Evolutionary conservation across 2,329 filamentous ascomycete genomes (phyloP).

Genomic region (Diaporthe helianthi): DNA sequence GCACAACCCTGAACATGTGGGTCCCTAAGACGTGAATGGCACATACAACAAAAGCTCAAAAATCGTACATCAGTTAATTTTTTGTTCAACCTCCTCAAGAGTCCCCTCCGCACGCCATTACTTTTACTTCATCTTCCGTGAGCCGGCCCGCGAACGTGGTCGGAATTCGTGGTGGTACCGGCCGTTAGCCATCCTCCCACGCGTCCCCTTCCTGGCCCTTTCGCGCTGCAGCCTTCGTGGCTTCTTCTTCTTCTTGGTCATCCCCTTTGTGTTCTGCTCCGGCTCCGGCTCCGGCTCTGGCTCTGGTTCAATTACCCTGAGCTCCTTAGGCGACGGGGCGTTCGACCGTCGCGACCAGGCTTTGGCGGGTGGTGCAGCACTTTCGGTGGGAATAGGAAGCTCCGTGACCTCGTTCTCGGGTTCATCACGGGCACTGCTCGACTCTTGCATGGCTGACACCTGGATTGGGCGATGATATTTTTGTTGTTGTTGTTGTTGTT

Average conservation of each 20-base stretch:
- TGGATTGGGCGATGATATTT: background rate
- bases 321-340: slow-evolving; percentile 22
- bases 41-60: background rate
- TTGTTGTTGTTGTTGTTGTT: too few relatives aligned
- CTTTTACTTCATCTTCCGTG: background rate
- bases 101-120: background rate
- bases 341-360: background rate
- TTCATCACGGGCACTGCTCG: too few relatives aligned
- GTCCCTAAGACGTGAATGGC: too few relatives aligned
- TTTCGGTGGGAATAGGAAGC: background rate
- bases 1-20: too few relatives aligned
- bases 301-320: background rate
- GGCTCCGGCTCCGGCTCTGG: too few relatives aligned
- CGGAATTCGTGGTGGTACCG: background rate
- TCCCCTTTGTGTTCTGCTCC: too few relatives aligned
- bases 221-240: background rate
- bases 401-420: too few relatives aligned
- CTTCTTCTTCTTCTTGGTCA: background rate
- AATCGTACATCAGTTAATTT: too few relatives aligned
- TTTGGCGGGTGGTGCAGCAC: too few relatives aligned
- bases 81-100: background rate
- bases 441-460: background rate
- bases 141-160: background rate
- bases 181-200: background rate
- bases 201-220: background rate